phyloP scores from a whole-genome alignment of 2,329 filamentous ascomycete genomes.

The Cadophora sp. region DNA sequence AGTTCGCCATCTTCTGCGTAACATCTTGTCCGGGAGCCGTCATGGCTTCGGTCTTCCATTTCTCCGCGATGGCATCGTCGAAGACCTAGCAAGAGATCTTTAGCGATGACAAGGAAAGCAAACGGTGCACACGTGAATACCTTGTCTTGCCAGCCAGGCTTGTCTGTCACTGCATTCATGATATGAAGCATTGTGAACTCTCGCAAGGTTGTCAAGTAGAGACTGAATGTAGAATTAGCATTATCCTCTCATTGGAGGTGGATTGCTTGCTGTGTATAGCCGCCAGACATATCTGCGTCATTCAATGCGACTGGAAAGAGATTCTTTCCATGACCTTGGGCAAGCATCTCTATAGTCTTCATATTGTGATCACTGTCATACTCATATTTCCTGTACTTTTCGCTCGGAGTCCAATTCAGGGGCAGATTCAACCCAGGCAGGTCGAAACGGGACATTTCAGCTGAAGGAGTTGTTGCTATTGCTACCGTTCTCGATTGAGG shows the following conservation, averaged over 20 bases:
- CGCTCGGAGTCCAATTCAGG: constrained; percentile 25
- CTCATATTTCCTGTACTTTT: neutral
- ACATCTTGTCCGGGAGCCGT: constrained; percentile 38
- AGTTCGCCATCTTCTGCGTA: constrained; percentile 45
- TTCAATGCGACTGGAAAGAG: constrained; percentile 22
- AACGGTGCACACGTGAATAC: constrained; percentile 14
- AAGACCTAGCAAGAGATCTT: constrained; percentile 33
- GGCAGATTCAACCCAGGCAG: constrained; percentile 31
- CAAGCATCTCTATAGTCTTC: neutral
- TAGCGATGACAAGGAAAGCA: neutral
- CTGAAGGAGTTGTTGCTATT: neutral
- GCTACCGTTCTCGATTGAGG: neutral
- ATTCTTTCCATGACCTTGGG: constrained; percentile 4
- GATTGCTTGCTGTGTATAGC: neutral
- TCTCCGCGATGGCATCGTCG: constrained; percentile 35
- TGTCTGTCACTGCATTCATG: constrained; percentile 40
- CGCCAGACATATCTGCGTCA: neutral
- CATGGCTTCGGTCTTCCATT: constrained; percentile 40
- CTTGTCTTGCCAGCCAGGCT: constrained; percentile 38
- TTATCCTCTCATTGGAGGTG: neutral
- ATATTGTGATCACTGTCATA: neutral
- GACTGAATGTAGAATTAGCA: neutral
- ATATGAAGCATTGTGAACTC: constrained; percentile 40
- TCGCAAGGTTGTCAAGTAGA: constrained; percentile 30
- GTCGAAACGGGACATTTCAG: constrained; percentile 20